Evolutionary conservation across 108 stramenopile genomes (phyloP).

Genomic region (Conticribra weissflogii): DNA sequence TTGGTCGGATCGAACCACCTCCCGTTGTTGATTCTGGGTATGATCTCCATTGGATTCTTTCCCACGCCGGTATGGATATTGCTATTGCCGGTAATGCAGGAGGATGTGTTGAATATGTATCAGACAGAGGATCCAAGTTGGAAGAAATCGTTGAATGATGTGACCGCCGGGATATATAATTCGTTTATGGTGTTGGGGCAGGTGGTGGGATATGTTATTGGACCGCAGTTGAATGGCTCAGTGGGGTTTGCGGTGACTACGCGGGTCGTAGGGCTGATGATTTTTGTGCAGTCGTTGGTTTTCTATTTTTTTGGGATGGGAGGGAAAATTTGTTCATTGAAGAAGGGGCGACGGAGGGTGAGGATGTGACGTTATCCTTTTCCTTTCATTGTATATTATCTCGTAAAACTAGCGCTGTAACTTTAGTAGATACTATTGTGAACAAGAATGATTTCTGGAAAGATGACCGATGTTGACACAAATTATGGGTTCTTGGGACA

Average conservation of each 20-base stretch:
- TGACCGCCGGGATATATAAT: constrained; percentile 48
- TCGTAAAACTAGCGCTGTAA: too few species aligned
- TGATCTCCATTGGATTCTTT: constrained; percentile 24
- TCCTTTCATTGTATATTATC: too few species aligned
- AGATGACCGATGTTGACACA: too few species aligned
- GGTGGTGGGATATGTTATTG: constrained; percentile 41
- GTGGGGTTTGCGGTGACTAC: constrained; percentile 31
- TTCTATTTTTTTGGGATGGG: constrained; percentile 18
- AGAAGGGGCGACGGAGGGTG: constrained; percentile 2
- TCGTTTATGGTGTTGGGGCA: constrained; percentile 44
- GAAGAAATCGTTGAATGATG: constrained; percentile 30
- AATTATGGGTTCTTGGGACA: too few species aligned
- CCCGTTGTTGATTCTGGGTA: constrained; percentile 18
- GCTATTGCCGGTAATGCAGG: constrained; percentile 47
- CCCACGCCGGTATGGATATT: constrained; percentile 42
- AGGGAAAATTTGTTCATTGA: not conserved
- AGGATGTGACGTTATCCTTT: too few species aligned
- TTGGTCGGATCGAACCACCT: constrained; percentile 31
- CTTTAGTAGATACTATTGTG: too few species aligned
- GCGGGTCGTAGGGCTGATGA: constrained; percentile 18
- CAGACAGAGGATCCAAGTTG: constrained; percentile 25
- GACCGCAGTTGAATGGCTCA: constrained; percentile 24
- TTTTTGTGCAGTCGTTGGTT: constrained; percentile 31
- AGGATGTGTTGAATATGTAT: constrained; percentile 29
- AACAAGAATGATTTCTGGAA: too few species aligned